Evolutionary conservation across 768 basidiomycete species (phyloP).

Genomic region (Kwoniella europaea): DNA sequence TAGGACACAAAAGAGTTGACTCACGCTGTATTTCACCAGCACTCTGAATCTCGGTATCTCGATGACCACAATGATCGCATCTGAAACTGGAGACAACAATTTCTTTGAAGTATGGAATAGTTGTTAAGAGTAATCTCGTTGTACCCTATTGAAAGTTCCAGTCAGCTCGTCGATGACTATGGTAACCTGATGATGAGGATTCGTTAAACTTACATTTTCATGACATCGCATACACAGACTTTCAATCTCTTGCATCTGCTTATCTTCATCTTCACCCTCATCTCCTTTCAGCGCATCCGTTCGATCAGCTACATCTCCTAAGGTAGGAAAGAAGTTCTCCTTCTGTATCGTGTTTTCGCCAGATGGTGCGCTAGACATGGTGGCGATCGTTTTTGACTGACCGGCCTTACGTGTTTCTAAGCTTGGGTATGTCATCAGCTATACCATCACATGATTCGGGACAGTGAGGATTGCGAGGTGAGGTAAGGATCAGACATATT

Average conservation of each 20-base stretch:
- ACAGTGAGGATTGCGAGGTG: background rate
- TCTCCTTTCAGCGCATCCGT: conserved; percentile 61
- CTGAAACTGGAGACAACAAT: conserved; percentile 96
- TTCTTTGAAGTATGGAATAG: conserved; percentile 93
- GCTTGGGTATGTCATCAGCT: background rate
- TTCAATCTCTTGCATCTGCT: conserved; percentile 79
- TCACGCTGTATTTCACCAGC: conserved; percentile 83
- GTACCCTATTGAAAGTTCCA: conserved; percentile 68
- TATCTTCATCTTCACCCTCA: conserved; percentile 62
- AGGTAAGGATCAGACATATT: conserved; percentile 47
- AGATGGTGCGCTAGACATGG: conserved; percentile 25
- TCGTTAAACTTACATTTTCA: conserved; percentile 70
- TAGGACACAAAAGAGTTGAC: conserved; percentile 47
- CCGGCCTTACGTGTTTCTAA: background rate
- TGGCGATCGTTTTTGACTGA: background rate
- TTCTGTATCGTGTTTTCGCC: conserved; percentile 15
- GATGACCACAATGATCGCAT: conserved; percentile 86
- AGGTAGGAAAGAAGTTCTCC: conserved; percentile 65
- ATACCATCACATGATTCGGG: too few relatives aligned
- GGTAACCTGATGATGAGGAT: background rate
- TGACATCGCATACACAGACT: conserved; percentile 93
- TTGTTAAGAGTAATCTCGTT: conserved; percentile 85
- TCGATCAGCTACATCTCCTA: conserved; percentile 65
- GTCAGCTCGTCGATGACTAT: background rate
- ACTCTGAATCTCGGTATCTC: conserved; percentile 93